Conservation (phyloP, 345 rosid genomes). For the Toxicodendron radicans region DNA sequence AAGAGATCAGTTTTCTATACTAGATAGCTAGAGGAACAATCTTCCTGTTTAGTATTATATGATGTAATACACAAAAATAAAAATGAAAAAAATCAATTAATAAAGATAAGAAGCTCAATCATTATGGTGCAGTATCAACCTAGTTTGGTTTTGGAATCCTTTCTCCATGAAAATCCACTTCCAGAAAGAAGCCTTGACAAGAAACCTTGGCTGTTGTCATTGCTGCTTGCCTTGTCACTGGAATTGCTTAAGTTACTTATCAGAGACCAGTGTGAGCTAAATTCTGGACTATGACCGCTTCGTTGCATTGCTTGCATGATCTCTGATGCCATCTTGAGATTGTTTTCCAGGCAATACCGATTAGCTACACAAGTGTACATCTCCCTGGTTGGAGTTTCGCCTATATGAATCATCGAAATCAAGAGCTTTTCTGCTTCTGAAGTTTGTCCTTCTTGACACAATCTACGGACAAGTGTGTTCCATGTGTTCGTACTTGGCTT, state of each 20-base stretch:
- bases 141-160: constrained; percentile 16
- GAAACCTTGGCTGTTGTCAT: constrained; percentile 46
- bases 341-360: constrained; percentile 49
- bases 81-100: not conserved
- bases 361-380: constrained; percentile 55
- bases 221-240: constrained; percentile 30
- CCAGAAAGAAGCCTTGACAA: constrained; percentile 71
- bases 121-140: not conserved
- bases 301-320: constrained; percentile 63
- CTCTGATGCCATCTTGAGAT: constrained; percentile 56
- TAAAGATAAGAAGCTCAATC: not conserved
- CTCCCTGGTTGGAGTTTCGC: constrained; percentile 56
- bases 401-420: constrained; percentile 39
- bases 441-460: constrained; percentile 43
- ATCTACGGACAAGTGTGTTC: constrained; percentile 39
- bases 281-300: constrained; percentile 63
- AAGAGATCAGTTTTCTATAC: not conserved
- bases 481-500: constrained; percentile 53
- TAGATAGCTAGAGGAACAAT: not conserved
- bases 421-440: constrained; percentile 58
- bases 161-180: constrained; percentile 46
- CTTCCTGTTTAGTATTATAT: not conserved
- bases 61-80: not conserved
- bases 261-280: constrained; percentile 78
- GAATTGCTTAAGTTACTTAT: constrained; percentile 59